Conservation (phyloP, 2,329 filamentous ascomycete species). For the Calonectria pteridis region DNA sequence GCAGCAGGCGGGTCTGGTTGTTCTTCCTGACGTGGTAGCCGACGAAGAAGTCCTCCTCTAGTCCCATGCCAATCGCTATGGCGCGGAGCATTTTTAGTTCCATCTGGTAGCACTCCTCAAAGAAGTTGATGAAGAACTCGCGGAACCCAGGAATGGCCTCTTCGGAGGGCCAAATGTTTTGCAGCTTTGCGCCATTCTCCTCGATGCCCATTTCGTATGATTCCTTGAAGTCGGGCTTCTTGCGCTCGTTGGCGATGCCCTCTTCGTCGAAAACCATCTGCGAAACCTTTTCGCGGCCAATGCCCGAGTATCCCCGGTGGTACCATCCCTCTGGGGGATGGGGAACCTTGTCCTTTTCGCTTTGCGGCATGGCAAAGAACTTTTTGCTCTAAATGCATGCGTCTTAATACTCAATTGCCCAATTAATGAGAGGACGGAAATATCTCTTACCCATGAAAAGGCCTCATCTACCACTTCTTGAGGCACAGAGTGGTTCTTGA, state of each 20-base stretch:
- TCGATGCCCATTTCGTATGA: slow-evolving; percentile 55
- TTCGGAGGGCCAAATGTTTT: slow-evolving; percentile 40
- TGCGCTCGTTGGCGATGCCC: slow-evolving; percentile 38
- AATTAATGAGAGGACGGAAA: too few species aligned
- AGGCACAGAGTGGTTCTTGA: slow-evolving; percentile 51
- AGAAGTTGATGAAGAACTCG: slow-evolving; percentile 66
- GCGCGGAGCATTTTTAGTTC: slow-evolving; percentile 82
- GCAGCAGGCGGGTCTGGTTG: slow-evolving; percentile 70
- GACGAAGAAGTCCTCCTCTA: slow-evolving; percentile 79
- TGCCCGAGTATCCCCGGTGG: slow-evolving; percentile 50
- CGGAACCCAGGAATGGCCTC: slow-evolving; percentile 37
- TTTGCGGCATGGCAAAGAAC: slow-evolving; percentile 48
- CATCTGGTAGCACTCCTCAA: slow-evolving; percentile 75
- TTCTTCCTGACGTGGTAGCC: slow-evolving; percentile 65
- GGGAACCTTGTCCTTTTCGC: slow-evolving; percentile 46
- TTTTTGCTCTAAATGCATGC: slow-evolving; percentile 36
- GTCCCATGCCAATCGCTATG: slow-evolving; percentile 79
- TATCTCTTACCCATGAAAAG: slow-evolving; percentile 48
- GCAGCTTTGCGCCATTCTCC: slow-evolving; percentile 35
- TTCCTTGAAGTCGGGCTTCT: slow-evolving; percentile 54
- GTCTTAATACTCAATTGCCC: slow-evolving; percentile 9
- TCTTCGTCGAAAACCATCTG: slow-evolving; percentile 48
- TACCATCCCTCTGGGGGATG: slow-evolving; percentile 47
- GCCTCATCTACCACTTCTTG: slow-evolving; percentile 52
- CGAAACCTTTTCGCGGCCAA: slow-evolving; percentile 48